phyloP scores from a whole-genome alignment of 129 eudicot genomes.

The Calendula officinalis region DNA sequence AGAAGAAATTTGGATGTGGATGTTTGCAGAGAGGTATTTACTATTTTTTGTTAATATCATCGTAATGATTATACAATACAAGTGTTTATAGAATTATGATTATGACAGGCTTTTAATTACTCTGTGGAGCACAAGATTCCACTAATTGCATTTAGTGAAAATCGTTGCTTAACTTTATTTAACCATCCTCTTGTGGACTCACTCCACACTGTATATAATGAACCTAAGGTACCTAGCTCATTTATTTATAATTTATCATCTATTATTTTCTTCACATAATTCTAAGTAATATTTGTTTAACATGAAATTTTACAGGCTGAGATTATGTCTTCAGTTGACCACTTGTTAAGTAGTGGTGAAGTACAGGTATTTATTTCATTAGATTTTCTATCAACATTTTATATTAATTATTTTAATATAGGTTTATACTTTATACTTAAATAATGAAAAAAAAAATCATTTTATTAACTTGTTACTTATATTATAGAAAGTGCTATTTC shows the following conservation, averaged over 20 bases:
- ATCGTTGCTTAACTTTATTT: slow-evolving; percentile 81
- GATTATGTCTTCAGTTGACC: slow-evolving; percentile 74
- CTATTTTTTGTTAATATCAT: not conserved
- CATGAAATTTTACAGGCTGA: slow-evolving; percentile 64
- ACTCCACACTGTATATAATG: slow-evolving; percentile 80
- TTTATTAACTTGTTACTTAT: slow-evolving; percentile 2
- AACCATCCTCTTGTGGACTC: slow-evolving; percentile 81
- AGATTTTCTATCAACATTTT: not conserved
- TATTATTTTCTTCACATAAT: slow-evolving; percentile 2
- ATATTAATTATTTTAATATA: not conserved
- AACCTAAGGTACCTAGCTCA: slow-evolving; percentile 63
- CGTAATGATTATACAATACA: no score
- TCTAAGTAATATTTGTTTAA: slow-evolving; percentile 17
- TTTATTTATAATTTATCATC: slow-evolving; percentile 3
- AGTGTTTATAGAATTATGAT: not conserved
- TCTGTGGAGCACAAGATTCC: slow-evolving; percentile 73
- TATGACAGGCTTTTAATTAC: slow-evolving; percentile 69
- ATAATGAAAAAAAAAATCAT: no score
- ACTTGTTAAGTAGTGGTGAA: slow-evolving; percentile 57
- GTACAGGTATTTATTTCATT: slow-evolving; percentile 66
- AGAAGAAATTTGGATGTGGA: slow-evolving; percentile 59
- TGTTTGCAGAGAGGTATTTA: slow-evolving; percentile 83
- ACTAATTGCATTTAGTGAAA: slow-evolving; percentile 87
- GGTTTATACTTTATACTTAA: no score
- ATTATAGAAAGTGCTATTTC: slow-evolving; percentile 75